Evolutionary conservation across 108 stramenopile species (phyloP).

Genomic region (Seminavis robusta): DNA sequence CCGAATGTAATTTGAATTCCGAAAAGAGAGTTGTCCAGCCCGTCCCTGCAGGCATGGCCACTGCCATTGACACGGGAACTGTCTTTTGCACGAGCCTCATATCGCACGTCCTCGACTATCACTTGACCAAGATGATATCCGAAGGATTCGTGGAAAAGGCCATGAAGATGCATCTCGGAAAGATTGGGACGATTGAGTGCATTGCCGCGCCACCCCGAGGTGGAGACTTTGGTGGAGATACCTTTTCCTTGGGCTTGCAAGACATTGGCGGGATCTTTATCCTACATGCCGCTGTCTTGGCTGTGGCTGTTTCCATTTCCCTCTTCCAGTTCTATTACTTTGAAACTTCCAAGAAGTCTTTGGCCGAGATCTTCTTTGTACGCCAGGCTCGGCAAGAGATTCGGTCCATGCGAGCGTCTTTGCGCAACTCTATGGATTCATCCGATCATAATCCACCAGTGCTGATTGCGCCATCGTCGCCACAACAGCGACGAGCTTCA

Average conservation of each 20-base stretch:
- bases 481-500: no score
- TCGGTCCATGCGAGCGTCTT: no score
- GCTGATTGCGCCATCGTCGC: no score
- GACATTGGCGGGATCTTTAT: slow-evolving; percentile 7
- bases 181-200: background rate
- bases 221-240: background rate
- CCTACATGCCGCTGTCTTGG: background rate
- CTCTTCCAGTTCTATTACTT: no score
- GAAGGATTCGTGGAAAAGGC: slow-evolving; percentile 28
- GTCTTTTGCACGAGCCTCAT: slow-evolving; percentile 18
- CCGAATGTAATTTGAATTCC: no score
- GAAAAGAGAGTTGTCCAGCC: no score
- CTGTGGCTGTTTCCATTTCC: background rate
- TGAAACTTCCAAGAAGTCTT: no score
- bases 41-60: slow-evolving; percentile 14
- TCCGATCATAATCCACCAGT: no score
- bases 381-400: no score
- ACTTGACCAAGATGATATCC: slow-evolving; percentile 24
- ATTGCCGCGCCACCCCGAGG: no score
- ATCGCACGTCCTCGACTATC: slow-evolving; percentile 12
- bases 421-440: no score
- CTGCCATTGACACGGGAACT: slow-evolving; percentile 17
- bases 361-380: no score
- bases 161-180: background rate
- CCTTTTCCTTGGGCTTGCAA: background rate